Evolutionary conservation across 768 basidiomycete species (phyloP).

Genomic region (Cystobasidium onofrii): DNA sequence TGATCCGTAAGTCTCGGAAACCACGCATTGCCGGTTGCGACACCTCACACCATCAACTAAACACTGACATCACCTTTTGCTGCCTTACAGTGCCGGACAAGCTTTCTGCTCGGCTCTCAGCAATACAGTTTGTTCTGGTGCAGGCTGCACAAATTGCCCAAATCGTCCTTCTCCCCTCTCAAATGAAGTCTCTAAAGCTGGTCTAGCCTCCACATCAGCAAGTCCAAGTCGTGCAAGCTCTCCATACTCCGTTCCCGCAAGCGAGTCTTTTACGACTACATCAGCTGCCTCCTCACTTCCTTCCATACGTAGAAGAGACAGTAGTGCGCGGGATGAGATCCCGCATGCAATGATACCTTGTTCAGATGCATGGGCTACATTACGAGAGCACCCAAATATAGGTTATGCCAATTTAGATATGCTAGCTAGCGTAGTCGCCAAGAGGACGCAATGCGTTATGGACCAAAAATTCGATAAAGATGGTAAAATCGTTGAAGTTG

Average conservation of each 20-base stretch:
- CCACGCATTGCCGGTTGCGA: too few species aligned
- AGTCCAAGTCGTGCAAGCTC: constrained; percentile 32
- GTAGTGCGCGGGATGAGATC: constrained; percentile 36
- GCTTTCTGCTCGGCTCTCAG: constrained; percentile 29
- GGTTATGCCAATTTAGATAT: constrained; percentile 69
- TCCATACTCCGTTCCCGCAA: background rate
- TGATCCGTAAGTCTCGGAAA: constrained; percentile 3
- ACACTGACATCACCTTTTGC: too few species aligned
- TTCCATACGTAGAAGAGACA: constrained; percentile 33
- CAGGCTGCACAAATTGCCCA: constrained; percentile 57
- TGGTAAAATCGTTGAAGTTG: constrained; percentile 32
- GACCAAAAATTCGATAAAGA: background rate
- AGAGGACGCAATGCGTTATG: constrained; percentile 60
- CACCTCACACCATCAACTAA: too few species aligned
- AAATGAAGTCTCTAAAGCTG: background rate
- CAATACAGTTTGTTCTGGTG: constrained; percentile 54
- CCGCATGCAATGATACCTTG: constrained; percentile 59
- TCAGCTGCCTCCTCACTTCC: constrained; percentile 31
- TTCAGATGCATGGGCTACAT: constrained; percentile 50
- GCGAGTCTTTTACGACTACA: background rate
- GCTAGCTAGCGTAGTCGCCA: constrained; percentile 80
- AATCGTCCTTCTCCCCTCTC: constrained; percentile 14
- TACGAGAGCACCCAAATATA: constrained; percentile 82
- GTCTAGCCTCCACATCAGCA: background rate
- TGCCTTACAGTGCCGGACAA: constrained; percentile 30